phyloP scores from a whole-genome alignment of 768 basidiomycete species.

The Phlebiopsis gigantea region DNA sequence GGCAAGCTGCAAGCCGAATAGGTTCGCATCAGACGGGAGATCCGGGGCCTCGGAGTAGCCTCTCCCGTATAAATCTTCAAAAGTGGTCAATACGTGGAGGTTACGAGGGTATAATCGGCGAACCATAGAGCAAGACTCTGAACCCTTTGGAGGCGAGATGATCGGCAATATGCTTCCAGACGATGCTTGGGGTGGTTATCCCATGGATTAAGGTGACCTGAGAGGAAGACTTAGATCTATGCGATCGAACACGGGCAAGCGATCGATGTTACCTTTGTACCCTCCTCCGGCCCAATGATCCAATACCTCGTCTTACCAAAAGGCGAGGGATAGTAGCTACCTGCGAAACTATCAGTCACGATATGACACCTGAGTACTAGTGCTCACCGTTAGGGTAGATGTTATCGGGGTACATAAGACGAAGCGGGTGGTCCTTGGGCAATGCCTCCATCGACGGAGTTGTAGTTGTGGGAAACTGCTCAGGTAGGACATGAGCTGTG shows the following conservation, averaged over 20 bases:
- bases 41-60: conserved; percentile 77
- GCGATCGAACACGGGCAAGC: too few species aligned
- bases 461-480: conserved; percentile 18
- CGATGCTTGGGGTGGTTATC: conserved; percentile 65
- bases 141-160: conserved; percentile 55
- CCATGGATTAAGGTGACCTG: conserved; percentile 73
- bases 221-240: neutral
- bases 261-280: conserved; percentile 53
- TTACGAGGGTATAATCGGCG: conserved; percentile 5
- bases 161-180: conserved; percentile 71
- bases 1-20: conserved; percentile 73
- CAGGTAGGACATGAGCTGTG: neutral
- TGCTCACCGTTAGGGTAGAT: conserved; percentile 27
- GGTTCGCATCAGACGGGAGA: conserved; percentile 48
- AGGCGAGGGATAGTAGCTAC: conserved; percentile 59
- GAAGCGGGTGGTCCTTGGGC: conserved; percentile 14
- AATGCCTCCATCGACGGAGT: conserved; percentile 24
- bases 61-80: conserved; percentile 71
- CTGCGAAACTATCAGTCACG: conserved; percentile 20
- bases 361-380: neutral
- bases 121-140: conserved; percentile 73
- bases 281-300: conserved; percentile 65
- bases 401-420: conserved; percentile 27
- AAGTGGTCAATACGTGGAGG: too few species aligned
- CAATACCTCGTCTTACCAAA: conserved; percentile 63